Evolutionary conservation across 2,329 filamentous ascomycete genomes (phyloP).

Genomic region (Fusarium citri): DNA sequence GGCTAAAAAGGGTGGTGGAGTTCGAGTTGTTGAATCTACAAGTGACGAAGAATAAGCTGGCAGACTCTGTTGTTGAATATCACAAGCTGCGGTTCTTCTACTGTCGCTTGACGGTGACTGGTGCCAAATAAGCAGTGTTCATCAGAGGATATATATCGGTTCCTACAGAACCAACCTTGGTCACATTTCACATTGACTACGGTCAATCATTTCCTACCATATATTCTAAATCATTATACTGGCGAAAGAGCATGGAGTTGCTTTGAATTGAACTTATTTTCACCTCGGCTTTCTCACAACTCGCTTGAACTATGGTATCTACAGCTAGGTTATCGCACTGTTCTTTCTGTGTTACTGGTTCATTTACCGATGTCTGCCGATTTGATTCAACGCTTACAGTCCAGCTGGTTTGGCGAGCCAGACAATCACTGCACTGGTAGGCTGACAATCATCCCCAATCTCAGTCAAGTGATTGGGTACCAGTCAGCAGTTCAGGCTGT

Average conservation of each 20-base stretch:
- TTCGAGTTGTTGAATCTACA: slow-evolving; percentile 59
- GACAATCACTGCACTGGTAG: slow-evolving; percentile 15
- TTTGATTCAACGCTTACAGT: slow-evolving; percentile 8
- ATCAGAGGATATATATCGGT: background rate
- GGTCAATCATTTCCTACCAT: slow-evolving; percentile 9
- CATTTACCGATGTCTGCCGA: background rate
- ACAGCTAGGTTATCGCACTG: background rate
- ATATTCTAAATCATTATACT: slow-evolving; percentile 3
- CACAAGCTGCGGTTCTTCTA: background rate
- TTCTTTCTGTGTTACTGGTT: background rate
- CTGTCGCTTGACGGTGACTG: background rate
- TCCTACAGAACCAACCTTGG: background rate
- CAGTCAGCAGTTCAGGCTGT: background rate
- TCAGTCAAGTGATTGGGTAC: slow-evolving; percentile 32
- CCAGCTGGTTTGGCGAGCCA: slow-evolving; percentile 7
- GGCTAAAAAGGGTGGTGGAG: slow-evolving; percentile 55
- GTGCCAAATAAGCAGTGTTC: background rate
- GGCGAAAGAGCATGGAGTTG: slow-evolving; percentile 26
- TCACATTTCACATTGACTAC: background rate
- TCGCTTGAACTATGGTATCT: background rate
- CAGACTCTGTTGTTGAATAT: background rate
- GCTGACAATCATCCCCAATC: slow-evolving; percentile 1
- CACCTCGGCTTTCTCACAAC: background rate
- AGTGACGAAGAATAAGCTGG: slow-evolving; percentile 48
- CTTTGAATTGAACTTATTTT: slow-evolving; percentile 26